Percentiles rank a stretch among this genome's conserved stretches.
phyloP scores from a whole-genome alignment of 805 yeast species.

The Cyberlindnera amylophila region DNA sequence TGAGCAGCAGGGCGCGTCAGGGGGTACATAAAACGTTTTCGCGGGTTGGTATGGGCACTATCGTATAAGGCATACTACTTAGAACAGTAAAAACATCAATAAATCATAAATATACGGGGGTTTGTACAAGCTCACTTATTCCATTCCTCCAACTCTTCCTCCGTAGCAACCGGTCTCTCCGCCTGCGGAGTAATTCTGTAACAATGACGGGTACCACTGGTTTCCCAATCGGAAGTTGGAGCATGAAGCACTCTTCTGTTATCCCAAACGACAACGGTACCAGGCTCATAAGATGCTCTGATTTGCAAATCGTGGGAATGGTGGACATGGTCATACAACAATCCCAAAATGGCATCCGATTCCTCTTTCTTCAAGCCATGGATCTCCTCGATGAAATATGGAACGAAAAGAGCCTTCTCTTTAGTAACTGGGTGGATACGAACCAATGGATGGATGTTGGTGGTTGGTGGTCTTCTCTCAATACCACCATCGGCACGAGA shows the following conservation, averaged over 20 bases:
- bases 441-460: constrained; percentile 57
- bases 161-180: constrained; percentile 60
- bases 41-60: no score
- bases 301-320: constrained; percentile 57
- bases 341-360: constrained; percentile 54
- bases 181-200: constrained; percentile 71
- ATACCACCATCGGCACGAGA: constrained; percentile 55
- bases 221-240: constrained; percentile 69
- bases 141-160: constrained; percentile 33
- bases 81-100: no score
- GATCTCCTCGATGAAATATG: constrained; percentile 62
- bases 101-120: no score
- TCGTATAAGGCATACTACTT: no score
- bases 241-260: constrained; percentile 69
- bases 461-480: constrained; percentile 60
- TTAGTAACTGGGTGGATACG: constrained; percentile 72
- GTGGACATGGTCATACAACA: constrained; percentile 51
- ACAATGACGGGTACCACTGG: constrained; percentile 65
- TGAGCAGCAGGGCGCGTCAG: no score
- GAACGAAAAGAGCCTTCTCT: constrained; percentile 53
- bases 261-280: constrained; percentile 74
- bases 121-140: no score
- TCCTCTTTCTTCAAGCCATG: constrained; percentile 73
- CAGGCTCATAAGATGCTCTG: constrained; percentile 68
- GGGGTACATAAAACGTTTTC: no score